Evolutionary conservation across 352 stramenopile species (phyloP).

Genomic region (Phytopythium aichiense): DNA sequence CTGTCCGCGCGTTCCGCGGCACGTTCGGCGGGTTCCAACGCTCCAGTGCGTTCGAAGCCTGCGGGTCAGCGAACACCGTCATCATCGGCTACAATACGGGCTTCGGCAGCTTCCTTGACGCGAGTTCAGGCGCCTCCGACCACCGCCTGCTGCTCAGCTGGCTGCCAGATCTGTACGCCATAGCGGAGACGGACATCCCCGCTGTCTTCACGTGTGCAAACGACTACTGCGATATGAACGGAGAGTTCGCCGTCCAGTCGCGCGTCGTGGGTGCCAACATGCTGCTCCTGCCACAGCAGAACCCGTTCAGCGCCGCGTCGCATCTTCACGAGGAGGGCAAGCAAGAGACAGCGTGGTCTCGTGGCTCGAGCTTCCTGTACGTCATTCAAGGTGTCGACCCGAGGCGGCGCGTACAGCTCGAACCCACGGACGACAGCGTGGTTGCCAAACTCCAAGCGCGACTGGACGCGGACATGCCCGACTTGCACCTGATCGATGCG

Average conservation of each 20-base stretch:
- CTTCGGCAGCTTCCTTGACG: conserved; percentile 78
- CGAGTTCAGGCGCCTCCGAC: conserved; percentile 8
- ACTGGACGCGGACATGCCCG: conserved; percentile 32
- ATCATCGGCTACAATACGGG: conserved; percentile 73
- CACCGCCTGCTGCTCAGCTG: conserved; percentile 65
- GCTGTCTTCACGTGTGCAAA: conserved; percentile 75
- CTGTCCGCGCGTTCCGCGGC: conserved; percentile 20
- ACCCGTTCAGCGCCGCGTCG: conserved; percentile 67
- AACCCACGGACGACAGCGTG: not conserved
- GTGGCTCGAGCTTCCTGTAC: conserved; percentile 71
- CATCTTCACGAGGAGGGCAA: conserved; percentile 71
- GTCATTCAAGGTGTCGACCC: conserved; percentile 40
- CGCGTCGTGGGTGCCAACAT: conserved; percentile 58
- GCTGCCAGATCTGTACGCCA: conserved; percentile 57
- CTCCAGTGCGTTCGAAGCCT: conserved; percentile 21
- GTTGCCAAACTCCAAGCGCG: conserved; percentile 29
- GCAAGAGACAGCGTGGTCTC: conserved; percentile 57
- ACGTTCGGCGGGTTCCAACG: conserved; percentile 51
- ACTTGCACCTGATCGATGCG: conserved; percentile 50
- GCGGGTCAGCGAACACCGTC: conserved; percentile 36
- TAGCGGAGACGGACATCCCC: conserved; percentile 46
- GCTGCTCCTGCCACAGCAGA: conserved; percentile 58
- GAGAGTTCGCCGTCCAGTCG: conserved; percentile 70
- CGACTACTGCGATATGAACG: conserved; percentile 76
- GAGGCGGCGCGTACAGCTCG: conserved; percentile 18